phyloP scores from a whole-genome alignment of 2,329 filamentous ascomycete genomes.

The Paraphaeosphaeria sporulosa region DNA sequence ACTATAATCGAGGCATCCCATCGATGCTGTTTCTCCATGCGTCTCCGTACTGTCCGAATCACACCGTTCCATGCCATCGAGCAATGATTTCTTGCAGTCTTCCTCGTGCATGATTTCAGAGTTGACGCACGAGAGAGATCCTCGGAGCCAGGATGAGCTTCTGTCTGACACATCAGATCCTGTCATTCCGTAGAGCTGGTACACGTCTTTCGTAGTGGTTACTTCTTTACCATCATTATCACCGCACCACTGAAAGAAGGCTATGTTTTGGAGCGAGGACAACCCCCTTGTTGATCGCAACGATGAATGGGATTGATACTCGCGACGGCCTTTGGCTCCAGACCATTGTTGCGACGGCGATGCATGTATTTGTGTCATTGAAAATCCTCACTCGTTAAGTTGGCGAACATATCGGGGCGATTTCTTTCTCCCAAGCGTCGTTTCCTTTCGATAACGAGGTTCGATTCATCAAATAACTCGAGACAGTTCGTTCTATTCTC shows the following conservation, averaged over 20 bases:
- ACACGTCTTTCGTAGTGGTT: background rate
- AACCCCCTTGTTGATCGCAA: background rate
- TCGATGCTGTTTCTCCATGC: conserved; percentile 13
- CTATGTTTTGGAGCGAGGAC: background rate
- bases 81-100: conserved; percentile 11
- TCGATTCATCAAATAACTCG: too few relatives aligned
- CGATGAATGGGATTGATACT: background rate
- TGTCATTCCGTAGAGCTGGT: conserved; percentile 10
- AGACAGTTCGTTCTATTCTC: background rate
- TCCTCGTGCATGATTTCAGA: background rate
- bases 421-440: background rate
- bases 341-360: background rate
- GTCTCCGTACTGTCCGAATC: conserved; percentile 5
- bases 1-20: conserved; percentile 11
- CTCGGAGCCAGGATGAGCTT: conserved; percentile 16
- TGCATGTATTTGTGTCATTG: background rate
- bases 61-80: conserved; percentile 14
- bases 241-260: conserved; percentile 11
- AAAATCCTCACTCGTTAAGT: background rate
- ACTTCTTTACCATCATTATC: conserved; percentile 2
- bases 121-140: background rate
- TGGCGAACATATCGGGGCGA: too few relatives aligned
- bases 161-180: conserved; percentile 8
- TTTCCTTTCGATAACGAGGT: too few relatives aligned
- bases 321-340: background rate